Conservation (phyloP, 441 rosid genomes). For the Melastoma candidum region DNA sequence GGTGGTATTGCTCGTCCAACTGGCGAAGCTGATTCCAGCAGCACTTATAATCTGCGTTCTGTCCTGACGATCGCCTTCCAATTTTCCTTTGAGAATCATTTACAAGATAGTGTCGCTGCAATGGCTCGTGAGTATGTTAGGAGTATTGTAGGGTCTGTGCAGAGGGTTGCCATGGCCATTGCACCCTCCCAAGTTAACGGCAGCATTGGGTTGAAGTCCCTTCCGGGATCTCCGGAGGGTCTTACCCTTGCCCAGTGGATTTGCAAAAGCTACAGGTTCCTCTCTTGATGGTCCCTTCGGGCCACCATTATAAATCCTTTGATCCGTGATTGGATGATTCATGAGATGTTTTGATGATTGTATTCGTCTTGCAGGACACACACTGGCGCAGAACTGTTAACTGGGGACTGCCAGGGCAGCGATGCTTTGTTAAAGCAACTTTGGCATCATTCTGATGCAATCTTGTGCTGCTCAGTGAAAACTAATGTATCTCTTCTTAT, state of each 20-base stretch:
- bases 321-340: too few relatives aligned
- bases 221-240: slow-evolving; percentile 87
- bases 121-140: slow-evolving; percentile 94
- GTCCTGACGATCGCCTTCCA: slow-evolving; percentile 91
- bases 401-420: slow-evolving; percentile 39
- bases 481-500: slow-evolving; percentile 34
- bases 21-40: slow-evolving; percentile 37
- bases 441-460: slow-evolving; percentile 83
- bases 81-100: slow-evolving; percentile 67
- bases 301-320: too few relatives aligned
- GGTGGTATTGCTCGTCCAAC: slow-evolving; percentile 34
- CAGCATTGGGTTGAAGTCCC: slow-evolving; percentile 33
- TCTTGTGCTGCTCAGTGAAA: slow-evolving; percentile 86
- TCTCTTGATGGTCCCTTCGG: background rate
- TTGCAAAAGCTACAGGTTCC: slow-evolving; percentile 74
- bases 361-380: slow-evolving; percentile 35
- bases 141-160: slow-evolving; percentile 76
- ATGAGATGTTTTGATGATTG: too few relatives aligned
- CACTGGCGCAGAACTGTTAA: slow-evolving; percentile 60
- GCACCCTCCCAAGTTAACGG: slow-evolving; percentile 57
- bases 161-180: slow-evolving; percentile 94
- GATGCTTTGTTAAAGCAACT: slow-evolving; percentile 72
- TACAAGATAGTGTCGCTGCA: slow-evolving; percentile 73
- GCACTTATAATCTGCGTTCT: slow-evolving; percentile 48
- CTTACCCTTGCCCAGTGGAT: slow-evolving; percentile 80